Conservation (phyloP, 2,329 filamentous ascomycete species). For the Neospermospora avenae region DNA sequence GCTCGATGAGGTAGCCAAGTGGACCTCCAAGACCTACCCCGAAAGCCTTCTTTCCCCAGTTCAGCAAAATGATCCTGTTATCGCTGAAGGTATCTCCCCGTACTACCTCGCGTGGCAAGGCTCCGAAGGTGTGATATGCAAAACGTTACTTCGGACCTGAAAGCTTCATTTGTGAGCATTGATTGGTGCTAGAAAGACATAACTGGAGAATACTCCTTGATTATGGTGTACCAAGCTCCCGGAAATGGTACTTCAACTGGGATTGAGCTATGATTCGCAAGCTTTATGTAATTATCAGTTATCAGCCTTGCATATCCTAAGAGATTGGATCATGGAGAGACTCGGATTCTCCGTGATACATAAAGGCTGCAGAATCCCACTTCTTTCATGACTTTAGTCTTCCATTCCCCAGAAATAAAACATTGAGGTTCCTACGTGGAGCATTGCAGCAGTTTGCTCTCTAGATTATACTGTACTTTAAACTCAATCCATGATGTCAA, state of each 20-base stretch:
- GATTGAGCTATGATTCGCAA: not conserved
- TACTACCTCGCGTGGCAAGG: not conserved
- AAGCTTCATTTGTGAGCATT: not conserved
- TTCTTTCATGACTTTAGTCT: not conserved
- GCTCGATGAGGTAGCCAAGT: conserved; percentile 1
- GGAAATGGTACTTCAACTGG: not conserved
- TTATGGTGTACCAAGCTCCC: not conserved
- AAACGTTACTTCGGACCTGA: not conserved
- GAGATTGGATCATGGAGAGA: not conserved
- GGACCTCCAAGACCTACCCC: not conserved
- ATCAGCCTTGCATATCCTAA: not conserved
- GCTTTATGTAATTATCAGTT: not conserved
- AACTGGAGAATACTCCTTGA: not conserved
- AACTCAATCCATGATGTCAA: not conserved
- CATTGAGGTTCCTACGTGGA: not conserved
- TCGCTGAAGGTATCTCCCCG: not conserved
- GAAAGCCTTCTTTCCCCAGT: not conserved
- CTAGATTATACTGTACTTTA: not conserved
- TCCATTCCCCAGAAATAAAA: not conserved
- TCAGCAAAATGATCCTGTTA: conserved; percentile 4
- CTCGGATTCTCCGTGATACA: not conserved
- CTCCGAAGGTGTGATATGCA: not conserved
- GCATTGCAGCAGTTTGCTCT: not conserved
- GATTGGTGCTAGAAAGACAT: not conserved
- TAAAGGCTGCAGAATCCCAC: conserved; percentile 1